Evolutionary conservation across 2,329 filamentous ascomycete species (phyloP).

Genomic region (Penicillium sp.): DNA sequence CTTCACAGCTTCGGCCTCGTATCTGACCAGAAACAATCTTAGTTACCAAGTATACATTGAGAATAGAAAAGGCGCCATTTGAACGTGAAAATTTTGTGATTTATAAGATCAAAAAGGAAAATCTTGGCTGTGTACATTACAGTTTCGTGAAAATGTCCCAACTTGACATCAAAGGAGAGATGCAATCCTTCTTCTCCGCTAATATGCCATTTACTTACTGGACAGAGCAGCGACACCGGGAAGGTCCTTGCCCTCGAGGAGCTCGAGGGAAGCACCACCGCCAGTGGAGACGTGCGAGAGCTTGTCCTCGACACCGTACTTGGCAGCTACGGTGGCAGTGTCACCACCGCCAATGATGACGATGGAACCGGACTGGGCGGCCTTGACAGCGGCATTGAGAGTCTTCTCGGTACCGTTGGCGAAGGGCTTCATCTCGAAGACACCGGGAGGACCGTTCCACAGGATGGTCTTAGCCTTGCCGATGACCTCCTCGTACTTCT

Average conservation of each 20-base stretch:
- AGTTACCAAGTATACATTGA: constrained; percentile 20
- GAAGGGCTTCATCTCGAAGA: constrained; percentile 97
- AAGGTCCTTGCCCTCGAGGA: constrained; percentile 97
- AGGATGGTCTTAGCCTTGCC: constrained; percentile 90
- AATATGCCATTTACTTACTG: constrained; percentile 56
- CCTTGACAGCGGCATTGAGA: constrained; percentile 82
- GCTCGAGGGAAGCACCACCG: constrained; percentile 90
- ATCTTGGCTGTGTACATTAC: constrained; percentile 40
- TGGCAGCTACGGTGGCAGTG: constrained; percentile 95
- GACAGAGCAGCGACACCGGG: constrained; percentile 92
- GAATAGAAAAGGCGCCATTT: background rate
- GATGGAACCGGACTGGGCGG: constrained; percentile 81
- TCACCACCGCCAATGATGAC: constrained; percentile 99
- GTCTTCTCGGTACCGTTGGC: constrained; percentile 89
- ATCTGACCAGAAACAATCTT: constrained; percentile 28
- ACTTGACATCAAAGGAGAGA: background rate
- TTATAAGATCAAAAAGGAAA: constrained; percentile 18
- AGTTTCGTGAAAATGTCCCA: constrained; percentile 30
- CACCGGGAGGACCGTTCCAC: constrained; percentile 97
- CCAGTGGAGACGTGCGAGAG: constrained; percentile 98
- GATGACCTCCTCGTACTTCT: constrained; percentile 87
- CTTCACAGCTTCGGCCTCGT: constrained; percentile 34
- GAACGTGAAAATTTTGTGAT: constrained; percentile 19
- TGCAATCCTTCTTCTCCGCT: background rate
- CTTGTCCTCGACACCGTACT: constrained; percentile 95